A percentile compares a stretch with the other conserved stretches of the same genome.
phyloP scores from a whole-genome alignment of 2,329 filamentous ascomycete species.

The Scopulariopsis brevicaulis region DNA sequence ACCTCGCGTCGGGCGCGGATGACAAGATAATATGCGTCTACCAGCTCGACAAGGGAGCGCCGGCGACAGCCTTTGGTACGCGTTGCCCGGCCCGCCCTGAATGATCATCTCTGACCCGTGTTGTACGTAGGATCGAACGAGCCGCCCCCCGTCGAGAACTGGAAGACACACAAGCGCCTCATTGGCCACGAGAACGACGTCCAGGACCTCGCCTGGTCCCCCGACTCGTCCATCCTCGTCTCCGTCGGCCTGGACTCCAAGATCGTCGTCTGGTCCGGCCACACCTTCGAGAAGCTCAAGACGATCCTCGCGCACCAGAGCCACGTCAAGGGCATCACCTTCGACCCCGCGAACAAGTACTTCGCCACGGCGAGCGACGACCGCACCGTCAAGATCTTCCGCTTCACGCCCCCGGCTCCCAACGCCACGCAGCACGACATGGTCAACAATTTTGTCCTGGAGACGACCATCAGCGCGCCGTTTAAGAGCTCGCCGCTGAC shows the following conservation, averaged over 20 bases:
- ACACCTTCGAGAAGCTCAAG: slow-evolving; percentile 97
- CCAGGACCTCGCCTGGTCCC: slow-evolving; percentile 94
- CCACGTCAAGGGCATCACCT: slow-evolving; percentile 97
- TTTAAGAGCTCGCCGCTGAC: slow-evolving; percentile 89
- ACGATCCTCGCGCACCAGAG: slow-evolving; percentile 86
- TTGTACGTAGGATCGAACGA: slow-evolving; percentile 59
- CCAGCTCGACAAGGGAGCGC: slow-evolving; percentile 71
- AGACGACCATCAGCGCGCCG: slow-evolving; percentile 78
- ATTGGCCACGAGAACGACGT: slow-evolving; percentile 98
- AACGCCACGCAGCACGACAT: slow-evolving; percentile 93
- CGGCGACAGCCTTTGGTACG: slow-evolving; percentile 69
- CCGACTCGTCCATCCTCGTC: slow-evolving; percentile 88
- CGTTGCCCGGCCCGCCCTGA: not conserved
- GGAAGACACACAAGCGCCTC: slow-evolving; percentile 86
- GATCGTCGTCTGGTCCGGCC: slow-evolving; percentile 94
- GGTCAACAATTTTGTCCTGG: slow-evolving; percentile 90
- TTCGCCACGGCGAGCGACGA: slow-evolving; percentile 98
- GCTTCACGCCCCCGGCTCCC: slow-evolving; percentile 81
- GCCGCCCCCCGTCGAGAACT: slow-evolving; percentile 88
- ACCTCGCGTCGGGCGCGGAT: slow-evolving; percentile 92
- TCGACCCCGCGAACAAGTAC: slow-evolving; percentile 98
- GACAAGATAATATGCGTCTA: slow-evolving; percentile 99
- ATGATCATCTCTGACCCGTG: not conserved
- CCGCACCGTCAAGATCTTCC: slow-evolving; percentile 90
- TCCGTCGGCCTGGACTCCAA: slow-evolving; percentile 97